Evolutionary conservation across 495 filamentous ascomycete genomes (phyloP).

Genomic region (Poronia punctata): DNA sequence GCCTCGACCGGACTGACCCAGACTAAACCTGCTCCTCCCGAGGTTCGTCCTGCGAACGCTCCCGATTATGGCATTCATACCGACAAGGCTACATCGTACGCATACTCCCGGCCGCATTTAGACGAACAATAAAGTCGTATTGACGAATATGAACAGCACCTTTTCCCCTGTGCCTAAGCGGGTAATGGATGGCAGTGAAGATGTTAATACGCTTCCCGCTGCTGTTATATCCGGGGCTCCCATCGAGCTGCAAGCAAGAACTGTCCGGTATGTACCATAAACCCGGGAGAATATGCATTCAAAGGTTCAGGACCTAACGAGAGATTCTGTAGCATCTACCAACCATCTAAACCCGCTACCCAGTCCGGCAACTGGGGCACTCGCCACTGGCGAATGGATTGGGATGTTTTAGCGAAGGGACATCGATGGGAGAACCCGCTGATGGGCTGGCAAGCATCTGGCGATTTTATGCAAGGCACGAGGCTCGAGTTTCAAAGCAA

Average conservation of each 20-base stretch:
- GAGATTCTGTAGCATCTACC: slow-evolving; percentile 64
- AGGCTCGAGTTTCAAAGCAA: slow-evolving; percentile 84
- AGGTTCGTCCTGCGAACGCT: slow-evolving; percentile 47
- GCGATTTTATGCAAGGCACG: slow-evolving; percentile 86
- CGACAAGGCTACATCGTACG: slow-evolving; percentile 77
- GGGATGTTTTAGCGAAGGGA: slow-evolving; percentile 79
- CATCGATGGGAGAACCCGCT: slow-evolving; percentile 97
- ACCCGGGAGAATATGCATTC: neutral
- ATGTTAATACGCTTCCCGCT: slow-evolving; percentile 64
- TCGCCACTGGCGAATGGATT: slow-evolving; percentile 95
- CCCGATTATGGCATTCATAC: slow-evolving; percentile 73
- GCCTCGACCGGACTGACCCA: slow-evolving; percentile 24
- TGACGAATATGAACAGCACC: slow-evolving; percentile 41
- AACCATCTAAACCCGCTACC: slow-evolving; percentile 82
- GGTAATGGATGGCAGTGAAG: slow-evolving; percentile 86
- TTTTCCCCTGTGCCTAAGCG: slow-evolving; percentile 86
- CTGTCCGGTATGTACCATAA: slow-evolving; percentile 63
- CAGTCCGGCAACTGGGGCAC: slow-evolving; percentile 82
- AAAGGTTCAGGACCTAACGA: slow-evolving; percentile 13
- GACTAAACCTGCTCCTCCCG: slow-evolving; percentile 21
- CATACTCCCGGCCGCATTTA: neutral
- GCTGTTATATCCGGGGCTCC: slow-evolving; percentile 89
- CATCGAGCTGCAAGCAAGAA: slow-evolving; percentile 84
- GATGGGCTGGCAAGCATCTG: slow-evolving; percentile 98
- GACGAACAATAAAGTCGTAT: neutral